phyloP scores from a whole-genome alignment of 2,329 filamentous ascomycete species.

The Pseudophaeomoniella oleicola region DNA sequence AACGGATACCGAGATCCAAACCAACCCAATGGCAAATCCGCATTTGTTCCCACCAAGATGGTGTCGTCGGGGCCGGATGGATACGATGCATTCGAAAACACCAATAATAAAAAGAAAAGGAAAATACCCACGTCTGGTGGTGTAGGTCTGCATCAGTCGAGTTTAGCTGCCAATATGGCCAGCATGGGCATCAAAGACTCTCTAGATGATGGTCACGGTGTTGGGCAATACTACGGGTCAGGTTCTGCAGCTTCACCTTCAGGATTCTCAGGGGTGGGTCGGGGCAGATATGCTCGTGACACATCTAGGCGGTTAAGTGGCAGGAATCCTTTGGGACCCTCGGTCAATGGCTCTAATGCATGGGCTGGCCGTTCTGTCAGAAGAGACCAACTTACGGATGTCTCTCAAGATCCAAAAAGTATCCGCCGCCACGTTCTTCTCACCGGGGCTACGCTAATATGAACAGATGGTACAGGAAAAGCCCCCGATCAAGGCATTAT shows the following conservation, averaged over 20 bases:
- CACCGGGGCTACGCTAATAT: slow-evolving; percentile 10
- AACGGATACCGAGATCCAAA: slow-evolving; percentile 2
- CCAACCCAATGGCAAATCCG: background rate
- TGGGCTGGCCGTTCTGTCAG: slow-evolving; percentile 32
- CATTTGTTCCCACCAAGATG: background rate
- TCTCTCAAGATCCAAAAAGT: slow-evolving; percentile 24
- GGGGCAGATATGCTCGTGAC: slow-evolving; percentile 65
- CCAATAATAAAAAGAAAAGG: slow-evolving; percentile 97
- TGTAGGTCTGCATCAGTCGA: slow-evolving; percentile 42
- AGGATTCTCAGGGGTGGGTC: slow-evolving; percentile 70
- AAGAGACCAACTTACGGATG: slow-evolving; percentile 46
- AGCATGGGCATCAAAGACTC: slow-evolving; percentile 43
- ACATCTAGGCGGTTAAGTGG: slow-evolving; percentile 5
- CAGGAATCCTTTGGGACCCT: slow-evolving; percentile 14
- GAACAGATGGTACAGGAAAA: slow-evolving; percentile 24
- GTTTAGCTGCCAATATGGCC: slow-evolving; percentile 49
- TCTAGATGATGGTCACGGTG: slow-evolving; percentile 28
- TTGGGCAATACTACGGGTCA: slow-evolving; percentile 42
- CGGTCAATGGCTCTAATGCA: slow-evolving; percentile 14
- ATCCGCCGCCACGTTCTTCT: slow-evolving; percentile 6
- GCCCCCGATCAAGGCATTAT: slow-evolving; percentile 62
- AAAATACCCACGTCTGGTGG: slow-evolving; percentile 89
- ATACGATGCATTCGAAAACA: slow-evolving; percentile 96
- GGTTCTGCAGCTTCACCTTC: slow-evolving; percentile 40
- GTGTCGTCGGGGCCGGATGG: slow-evolving; percentile 57